phyloP scores from a whole-genome alignment of 2,329 filamentous ascomycete species.

The Venturia pyrina region DNA sequence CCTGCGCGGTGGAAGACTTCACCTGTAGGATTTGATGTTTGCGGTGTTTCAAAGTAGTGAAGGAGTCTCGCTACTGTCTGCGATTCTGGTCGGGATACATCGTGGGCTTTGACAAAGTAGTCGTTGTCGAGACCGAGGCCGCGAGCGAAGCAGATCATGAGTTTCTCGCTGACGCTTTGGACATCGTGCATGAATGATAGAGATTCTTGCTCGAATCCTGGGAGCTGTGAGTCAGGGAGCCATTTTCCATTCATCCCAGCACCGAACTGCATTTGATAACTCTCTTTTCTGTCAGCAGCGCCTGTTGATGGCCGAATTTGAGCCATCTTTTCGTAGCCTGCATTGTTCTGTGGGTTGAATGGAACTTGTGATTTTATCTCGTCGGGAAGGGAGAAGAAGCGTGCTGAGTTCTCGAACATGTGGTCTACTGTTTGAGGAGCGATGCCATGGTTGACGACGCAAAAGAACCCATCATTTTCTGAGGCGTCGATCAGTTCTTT shows the following conservation, averaged over 20 bases:
- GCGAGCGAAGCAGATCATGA: conserved; percentile 50
- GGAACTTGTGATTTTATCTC: conserved; percentile 44
- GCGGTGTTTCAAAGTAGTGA: conserved; percentile 40
- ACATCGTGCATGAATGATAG: conserved; percentile 45
- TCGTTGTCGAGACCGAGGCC: conserved; percentile 46
- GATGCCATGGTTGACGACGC: conserved; percentile 46
- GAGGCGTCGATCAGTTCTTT: conserved; percentile 42
- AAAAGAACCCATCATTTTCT: conserved; percentile 53
- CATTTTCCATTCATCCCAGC: conserved; percentile 42
- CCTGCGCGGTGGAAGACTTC: conserved; percentile 50
- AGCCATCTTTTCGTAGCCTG: conserved; percentile 50
- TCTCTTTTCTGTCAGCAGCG: conserved; percentile 49
- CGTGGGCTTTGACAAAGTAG: conserved; percentile 47
- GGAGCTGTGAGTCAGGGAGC: conserved; percentile 38
- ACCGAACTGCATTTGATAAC: conserved; percentile 54
- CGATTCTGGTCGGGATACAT: conserved; percentile 37
- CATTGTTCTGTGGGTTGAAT: conserved; percentile 42
- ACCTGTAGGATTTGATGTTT: conserved; percentile 21
- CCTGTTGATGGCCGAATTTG: conserved; percentile 52
- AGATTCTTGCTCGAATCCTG: conserved; percentile 37
- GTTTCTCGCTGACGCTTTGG: conserved; percentile 43
- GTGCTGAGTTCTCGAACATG: conserved; percentile 41
- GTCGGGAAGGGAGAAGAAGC: conserved; percentile 46
- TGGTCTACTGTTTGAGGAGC: conserved; percentile 37
- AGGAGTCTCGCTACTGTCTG: conserved; percentile 48